These are phyloP conservation scores for Trichosporon sp. DNA, from an alignment of 1,284 basidiomycete genomes.

Conservation along the genomic window DNA sequence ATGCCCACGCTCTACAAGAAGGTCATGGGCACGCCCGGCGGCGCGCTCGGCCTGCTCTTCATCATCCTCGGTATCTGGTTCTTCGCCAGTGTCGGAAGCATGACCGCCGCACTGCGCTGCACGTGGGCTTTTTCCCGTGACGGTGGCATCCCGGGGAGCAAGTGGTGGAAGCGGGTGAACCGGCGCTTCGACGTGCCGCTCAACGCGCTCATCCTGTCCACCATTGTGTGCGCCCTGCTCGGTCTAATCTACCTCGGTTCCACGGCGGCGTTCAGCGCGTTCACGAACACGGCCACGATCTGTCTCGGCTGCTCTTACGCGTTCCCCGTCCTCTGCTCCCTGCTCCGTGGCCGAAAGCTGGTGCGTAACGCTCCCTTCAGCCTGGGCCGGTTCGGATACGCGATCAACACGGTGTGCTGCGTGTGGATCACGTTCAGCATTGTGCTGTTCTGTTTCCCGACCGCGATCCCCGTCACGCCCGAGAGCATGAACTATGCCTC, in stretches of 20 bases:
- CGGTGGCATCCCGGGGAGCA: conserved; percentile 55
- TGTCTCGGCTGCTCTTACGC: conserved; percentile 53
- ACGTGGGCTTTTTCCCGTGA: conserved; percentile 55
- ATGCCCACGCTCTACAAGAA: conserved; percentile 58
- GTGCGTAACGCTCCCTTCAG: conserved; percentile 48
- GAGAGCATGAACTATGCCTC: conserved; percentile 59
- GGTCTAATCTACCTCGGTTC: conserved; percentile 55
- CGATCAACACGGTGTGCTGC: conserved; percentile 45
- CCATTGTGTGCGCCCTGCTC: conserved; percentile 56
- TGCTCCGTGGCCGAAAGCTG: conserved; percentile 50
- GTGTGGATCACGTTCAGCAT: conserved; percentile 34
- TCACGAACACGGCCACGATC: conserved; percentile 51
- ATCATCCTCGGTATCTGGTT: conserved; percentile 59
- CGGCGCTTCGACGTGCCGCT: conserved; percentile 54
- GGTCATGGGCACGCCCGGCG: conserved; percentile 56
- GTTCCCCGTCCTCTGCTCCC: conserved; percentile 55
- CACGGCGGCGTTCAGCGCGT: conserved; percentile 54
- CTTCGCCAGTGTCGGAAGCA: conserved; percentile 58
- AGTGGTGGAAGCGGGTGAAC: conserved; percentile 51
- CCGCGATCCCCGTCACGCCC: conserved; percentile 44
- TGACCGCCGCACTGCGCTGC: conserved; percentile 46
- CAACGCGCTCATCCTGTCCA: conserved; percentile 54
- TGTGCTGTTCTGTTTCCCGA: conserved; percentile 36
- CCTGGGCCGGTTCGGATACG: conserved; percentile 53
- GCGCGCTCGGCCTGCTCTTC: conserved; percentile 58